Evolutionary conservation across 768 basidiomycete genomes (phyloP), one percentile per base, ranked within the genome.

Genomic region (Rhodotorula graminis): DNA sequence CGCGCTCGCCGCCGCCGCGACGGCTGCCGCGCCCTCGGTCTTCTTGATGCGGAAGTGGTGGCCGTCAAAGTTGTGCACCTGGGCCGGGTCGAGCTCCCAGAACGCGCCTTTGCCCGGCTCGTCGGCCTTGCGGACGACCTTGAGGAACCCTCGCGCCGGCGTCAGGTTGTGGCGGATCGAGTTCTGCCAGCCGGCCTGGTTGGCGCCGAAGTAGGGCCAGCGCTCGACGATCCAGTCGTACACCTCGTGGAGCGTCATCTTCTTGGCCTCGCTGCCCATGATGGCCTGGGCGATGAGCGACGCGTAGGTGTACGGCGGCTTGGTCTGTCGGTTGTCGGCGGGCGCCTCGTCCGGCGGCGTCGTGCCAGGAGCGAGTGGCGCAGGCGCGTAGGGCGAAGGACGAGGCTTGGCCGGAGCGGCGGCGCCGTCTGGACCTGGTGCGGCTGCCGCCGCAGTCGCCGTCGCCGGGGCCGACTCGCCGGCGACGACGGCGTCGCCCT

Each of bases 151-250:
- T 61, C 89, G 87, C 79, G 90, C 89, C 19, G 92, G 91, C 2
- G 93, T 94, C n/a, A 99, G 82, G 80, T 93, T 94, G 79, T 97
- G 93, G 31, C 93, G 89, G 59, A 97, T 89, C 44, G 95, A 95
- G 77, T 90, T 93, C 91, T 93, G 92, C 93, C 94, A 97, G 57
- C 91, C 83, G 62, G 88, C 88, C 79, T 90, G 89, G 69, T 90
- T 89, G 78, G 88, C 89, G 65, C 87, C 86, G 82, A 95, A 98
- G 86, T 92, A 95, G 76, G 94, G 93, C 81, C 89, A 90, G 72
- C 87, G 89, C 60, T 87, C 87, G 81, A 88, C 87, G 76, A 97
- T 92, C 93, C 93, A 98, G 50, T 87, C 86, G 80, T 91, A 91
- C 60, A 97, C 92, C 77, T 93, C 91, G 76, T 93, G 91, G 58